Conservation (phyloP, 768 basidiomycete genomes). For the Pleurotus ostreatus region DNA sequence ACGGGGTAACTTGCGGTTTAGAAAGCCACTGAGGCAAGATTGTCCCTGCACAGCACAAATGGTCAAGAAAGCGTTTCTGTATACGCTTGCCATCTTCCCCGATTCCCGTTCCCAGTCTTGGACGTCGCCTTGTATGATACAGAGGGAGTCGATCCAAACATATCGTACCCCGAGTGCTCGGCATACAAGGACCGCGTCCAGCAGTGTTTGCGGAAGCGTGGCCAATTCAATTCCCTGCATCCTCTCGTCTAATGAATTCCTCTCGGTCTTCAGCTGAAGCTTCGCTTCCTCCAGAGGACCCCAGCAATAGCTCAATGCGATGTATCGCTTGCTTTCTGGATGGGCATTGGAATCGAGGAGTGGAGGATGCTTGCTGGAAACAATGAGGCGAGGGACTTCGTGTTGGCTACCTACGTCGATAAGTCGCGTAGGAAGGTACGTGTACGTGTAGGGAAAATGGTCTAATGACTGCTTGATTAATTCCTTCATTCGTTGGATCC, state of each 20-base stretch:
- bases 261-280: background rate
- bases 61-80: background rate
- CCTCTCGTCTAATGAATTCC: background rate
- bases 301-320: slow-evolving; percentile 2
- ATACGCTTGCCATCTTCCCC: slow-evolving; percentile 1
- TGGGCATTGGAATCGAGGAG: background rate
- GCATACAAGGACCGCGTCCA: background rate
- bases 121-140: background rate
- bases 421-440: background rate
- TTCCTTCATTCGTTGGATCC: background rate
- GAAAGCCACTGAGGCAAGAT: background rate
- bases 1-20: background rate
- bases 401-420: background rate
- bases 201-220: background rate
- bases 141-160: background rate
- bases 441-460: background rate
- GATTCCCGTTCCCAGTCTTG: background rate
- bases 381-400: background rate
- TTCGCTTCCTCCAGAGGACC: background rate
- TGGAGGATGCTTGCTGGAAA: background rate
- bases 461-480: background rate
- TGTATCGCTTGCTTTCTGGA: background rate
- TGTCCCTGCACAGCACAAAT: background rate
- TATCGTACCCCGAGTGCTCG: background rate
- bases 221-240: background rate